Percentiles rank a stretch among this genome's conserved stretches.
Evolutionary conservation across 2,329 filamentous ascomycete genomes (phyloP).

Genomic region (Trichophyton simii): DNA sequence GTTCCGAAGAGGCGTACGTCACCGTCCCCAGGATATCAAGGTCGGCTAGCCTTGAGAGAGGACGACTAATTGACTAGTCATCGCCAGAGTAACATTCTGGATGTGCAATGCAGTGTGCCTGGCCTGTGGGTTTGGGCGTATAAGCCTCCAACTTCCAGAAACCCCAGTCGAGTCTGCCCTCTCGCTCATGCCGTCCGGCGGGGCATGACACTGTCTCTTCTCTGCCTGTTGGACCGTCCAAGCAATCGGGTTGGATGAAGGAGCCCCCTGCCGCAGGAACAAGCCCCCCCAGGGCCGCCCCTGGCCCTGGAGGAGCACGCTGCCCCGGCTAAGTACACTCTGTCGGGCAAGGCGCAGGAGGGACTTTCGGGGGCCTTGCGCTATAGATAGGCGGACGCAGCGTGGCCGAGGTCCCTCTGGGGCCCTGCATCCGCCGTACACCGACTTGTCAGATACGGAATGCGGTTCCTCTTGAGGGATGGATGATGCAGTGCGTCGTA

Average conservation of each 20-base stretch:
- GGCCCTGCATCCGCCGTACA: neutral
- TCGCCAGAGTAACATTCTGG: neutral
- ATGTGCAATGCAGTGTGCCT: neutral
- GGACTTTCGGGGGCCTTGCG: neutral
- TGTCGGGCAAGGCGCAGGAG: neutral
- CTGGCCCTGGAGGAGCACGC: neutral
- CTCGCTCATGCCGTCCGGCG: neutral
- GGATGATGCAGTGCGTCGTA: neutral
- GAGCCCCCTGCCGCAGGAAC: neutral
- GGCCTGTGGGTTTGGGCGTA: neutral
- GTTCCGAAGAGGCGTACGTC: neutral
- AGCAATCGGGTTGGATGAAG: neutral
- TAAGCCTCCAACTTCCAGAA: neutral
- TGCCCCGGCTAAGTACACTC: neutral
- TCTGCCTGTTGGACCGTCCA: neutral
- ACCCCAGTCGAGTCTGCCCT: neutral
- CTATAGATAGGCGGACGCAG: neutral
- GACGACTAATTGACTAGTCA: neutral
- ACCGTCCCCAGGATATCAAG: neutral
- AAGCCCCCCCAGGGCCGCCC: constrained; percentile 1
- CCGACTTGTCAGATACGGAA: neutral
- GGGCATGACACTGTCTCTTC: neutral
- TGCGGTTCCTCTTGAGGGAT: neutral
- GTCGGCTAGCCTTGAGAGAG: neutral
- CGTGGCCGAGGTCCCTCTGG: neutral